Evolutionary conservation across 1,139 yeast genomes (phyloP).

Genomic region (Yamadazyma epiphylla): DNA sequence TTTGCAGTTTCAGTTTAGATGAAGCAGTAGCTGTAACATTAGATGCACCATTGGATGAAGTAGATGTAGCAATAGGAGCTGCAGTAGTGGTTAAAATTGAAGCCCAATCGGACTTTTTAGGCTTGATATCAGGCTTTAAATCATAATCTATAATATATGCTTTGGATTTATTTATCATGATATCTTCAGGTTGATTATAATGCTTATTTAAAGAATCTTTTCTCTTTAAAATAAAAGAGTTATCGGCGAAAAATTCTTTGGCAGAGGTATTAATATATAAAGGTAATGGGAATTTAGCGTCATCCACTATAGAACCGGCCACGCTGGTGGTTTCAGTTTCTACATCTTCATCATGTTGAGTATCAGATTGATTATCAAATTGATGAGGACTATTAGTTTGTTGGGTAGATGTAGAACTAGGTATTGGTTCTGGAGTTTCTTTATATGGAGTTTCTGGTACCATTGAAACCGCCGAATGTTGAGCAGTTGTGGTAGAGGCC

Average conservation of each 20-base stretch:
- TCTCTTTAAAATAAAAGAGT: constrained; percentile 6
- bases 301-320: constrained; percentile 2
- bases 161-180: constrained; percentile 4
- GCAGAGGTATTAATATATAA: constrained; percentile 17
- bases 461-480: no score
- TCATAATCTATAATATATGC: constrained; percentile 12
- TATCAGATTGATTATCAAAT: no score
- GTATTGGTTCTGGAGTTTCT: no score
- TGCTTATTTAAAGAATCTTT: constrained; percentile 9
- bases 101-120: constrained; percentile 8
- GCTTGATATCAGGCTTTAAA: constrained; percentile 6
- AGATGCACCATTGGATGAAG: not conserved
- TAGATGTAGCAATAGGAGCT: constrained; percentile 5
- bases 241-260: constrained; percentile 10
- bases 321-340: no score
- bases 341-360: no score
- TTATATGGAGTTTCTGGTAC: no score
- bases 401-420: no score
- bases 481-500: no score
- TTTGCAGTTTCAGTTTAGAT: no score
- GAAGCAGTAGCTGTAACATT: not conserved
- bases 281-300: constrained; percentile 11
- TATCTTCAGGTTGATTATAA: constrained; percentile 4
- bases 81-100: constrained; percentile 3
- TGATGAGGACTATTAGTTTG: no score